Evolutionary conservation across 345 rosid species (phyloP).

Genomic region (Clarkia xantiana): DNA sequence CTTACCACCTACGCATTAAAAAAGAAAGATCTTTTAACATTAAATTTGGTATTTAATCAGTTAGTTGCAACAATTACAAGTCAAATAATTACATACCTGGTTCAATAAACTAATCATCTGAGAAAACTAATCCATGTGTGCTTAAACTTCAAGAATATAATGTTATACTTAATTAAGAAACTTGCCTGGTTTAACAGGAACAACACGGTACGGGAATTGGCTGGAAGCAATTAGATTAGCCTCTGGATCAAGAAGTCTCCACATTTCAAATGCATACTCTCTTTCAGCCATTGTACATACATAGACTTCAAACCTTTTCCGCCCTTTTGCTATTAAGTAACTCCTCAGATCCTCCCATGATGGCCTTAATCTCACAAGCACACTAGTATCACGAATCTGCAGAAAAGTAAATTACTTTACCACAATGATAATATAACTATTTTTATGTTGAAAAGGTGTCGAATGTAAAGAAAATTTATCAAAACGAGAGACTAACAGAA

Average conservation of each 20-base stretch:
- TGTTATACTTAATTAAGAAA: too few relatives aligned
- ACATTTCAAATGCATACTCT: too few relatives aligned
- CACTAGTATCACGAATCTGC: slow-evolving; percentile 95
- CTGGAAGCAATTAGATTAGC: slow-evolving; percentile 55
- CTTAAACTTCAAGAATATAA: too few relatives aligned
- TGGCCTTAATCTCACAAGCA: slow-evolving; percentile 93
- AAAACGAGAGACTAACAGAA: too few relatives aligned
- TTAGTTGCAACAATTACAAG: too few relatives aligned
- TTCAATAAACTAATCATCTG: too few relatives aligned
- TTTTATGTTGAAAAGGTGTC: not conserved
- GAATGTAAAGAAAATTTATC: too few relatives aligned
- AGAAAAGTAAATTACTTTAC: slow-evolving; percentile 8
- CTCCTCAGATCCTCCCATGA: slow-evolving; percentile 96
- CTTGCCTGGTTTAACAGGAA: slow-evolving; percentile 90
- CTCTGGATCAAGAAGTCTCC: slow-evolving; percentile 98
- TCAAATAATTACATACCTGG: too few relatives aligned
- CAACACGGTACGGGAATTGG: slow-evolving; percentile 66
- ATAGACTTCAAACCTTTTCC: slow-evolving; percentile 89
- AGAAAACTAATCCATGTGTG: too few relatives aligned
- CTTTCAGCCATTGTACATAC: too few relatives aligned
- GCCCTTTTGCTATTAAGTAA: slow-evolving; percentile 82
- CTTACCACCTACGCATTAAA: slow-evolving; percentile 74
- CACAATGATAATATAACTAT: not conserved
- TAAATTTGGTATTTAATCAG: too few relatives aligned
- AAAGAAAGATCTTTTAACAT: too few relatives aligned